Base-by-base conservation (phyloP, 345 rosid genomes). In the Syzygium aqueum region DNA sequence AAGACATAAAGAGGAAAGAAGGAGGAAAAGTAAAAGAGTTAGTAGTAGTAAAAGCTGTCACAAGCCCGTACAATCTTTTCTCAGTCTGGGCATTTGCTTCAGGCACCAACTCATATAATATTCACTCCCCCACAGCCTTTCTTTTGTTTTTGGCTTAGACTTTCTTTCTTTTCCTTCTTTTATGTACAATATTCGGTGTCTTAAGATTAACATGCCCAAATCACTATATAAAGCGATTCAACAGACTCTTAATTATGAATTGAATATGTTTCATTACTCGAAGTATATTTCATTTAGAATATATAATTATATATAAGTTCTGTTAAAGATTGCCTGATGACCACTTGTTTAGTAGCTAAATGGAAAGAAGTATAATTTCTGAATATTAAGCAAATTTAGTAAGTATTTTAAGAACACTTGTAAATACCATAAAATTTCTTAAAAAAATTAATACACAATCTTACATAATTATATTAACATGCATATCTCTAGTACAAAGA, bases 41-140 rank as follows among this genome's bases (percentile, higher is more conserved):
- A 78, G 91, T 78, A 87, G 90, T 88, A 90, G 93, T 90, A 90
- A 92, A 90, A 91, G 91, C 80, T 73, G 90, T 73, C 65, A 73
- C 54, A 30, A 30, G 77, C 89, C 92, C 91, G 95, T 90, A 92
- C 95, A 89, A 87, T 59, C 91, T 87, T 86, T 91, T 85, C 53
- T 90, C 89, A 59, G 85, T 61, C 89, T 87, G 67, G 87, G 89
- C 88, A 88, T 67, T 90, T 88, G 88, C 59, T 77, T 77, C 91
- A 85, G 89, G 89, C 88, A 85, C 87, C 93, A 73, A 85, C 78
- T 56, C 83, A 57, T 51, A 67, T 86, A 7, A 23, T 40, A 40
- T 40, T 27, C 57, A 33, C 49, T 37, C 27, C 80, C 56, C 50
- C 40, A 49, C 37, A 85, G 78, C 53, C 49, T 85, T 49, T 63